These are phyloP conservation scores for Colletotrichum sp. DNA, from an alignment of 2,329 filamentous ascomycete genomes.

Conservation along the genomic window DNA sequence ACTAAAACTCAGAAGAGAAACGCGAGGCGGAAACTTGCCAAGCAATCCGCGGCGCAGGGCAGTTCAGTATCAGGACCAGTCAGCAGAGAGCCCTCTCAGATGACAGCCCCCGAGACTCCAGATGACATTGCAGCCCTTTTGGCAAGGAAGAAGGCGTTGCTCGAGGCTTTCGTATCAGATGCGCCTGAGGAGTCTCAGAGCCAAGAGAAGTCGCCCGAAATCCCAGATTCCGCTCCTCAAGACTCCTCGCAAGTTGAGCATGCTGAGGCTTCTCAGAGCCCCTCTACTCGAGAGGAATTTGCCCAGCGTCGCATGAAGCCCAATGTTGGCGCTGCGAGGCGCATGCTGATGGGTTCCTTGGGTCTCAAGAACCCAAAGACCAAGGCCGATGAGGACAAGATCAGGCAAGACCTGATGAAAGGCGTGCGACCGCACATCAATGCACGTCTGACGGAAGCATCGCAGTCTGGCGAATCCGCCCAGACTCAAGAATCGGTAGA, in stretches of 20 bases:
- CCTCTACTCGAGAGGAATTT: neutral
- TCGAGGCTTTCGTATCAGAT: conserved; percentile 31
- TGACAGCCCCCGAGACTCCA: neutral
- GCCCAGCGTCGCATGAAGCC: conserved; percentile 36
- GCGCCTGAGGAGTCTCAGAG: neutral
- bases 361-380: conserved; percentile 72
- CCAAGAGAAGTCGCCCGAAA: neutral
- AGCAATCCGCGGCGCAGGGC: conserved; percentile 24
- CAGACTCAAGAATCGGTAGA: conserved; percentile 24
- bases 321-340: conserved; percentile 64
- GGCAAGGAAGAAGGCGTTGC: conserved; percentile 45
- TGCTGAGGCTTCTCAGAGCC: neutral
- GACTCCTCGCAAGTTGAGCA: neutral
- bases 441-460: conserved; percentile 23
- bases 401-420: conserved; percentile 65
- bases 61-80: neutral
- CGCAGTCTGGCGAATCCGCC: neutral
- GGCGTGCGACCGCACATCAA: conserved; percentile 43
- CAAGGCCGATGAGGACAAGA: conserved; percentile 69
- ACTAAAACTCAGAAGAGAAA: conserved; percentile 57
- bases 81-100: neutral
- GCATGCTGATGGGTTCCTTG: conserved; percentile 75
- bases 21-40: conserved; percentile 48
- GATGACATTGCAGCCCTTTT: conserved; percentile 32
- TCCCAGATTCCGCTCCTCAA: neutral